Percentiles rank a stretch among this genome's conserved stretches.
phyloP scores from a whole-genome alignment of 768 basidiomycete species.

The Leccinum fibrillosum region DNA sequence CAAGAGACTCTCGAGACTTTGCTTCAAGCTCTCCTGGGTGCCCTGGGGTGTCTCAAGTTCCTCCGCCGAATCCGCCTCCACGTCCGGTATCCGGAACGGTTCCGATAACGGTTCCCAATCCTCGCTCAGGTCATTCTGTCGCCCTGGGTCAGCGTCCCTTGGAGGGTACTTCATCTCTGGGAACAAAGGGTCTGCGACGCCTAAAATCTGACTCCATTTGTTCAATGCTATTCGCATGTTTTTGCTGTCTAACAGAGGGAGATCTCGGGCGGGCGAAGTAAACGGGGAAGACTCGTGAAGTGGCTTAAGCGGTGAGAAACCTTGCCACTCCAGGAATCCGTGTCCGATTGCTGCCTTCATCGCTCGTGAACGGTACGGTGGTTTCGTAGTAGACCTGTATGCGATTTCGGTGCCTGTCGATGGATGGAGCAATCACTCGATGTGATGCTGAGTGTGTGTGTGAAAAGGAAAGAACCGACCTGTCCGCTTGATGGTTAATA shows the following conservation, averaged over 20 bases:
- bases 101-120: conserved; percentile 30
- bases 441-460: neutral
- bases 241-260: conserved; percentile 15
- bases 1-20: conserved; percentile 21
- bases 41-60: conserved; percentile 4
- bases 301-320: conserved; percentile 29
- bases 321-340: conserved; percentile 32
- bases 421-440: neutral
- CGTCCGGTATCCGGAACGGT: conserved; percentile 1
- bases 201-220: conserved; percentile 34
- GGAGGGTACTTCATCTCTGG: conserved; percentile 25
- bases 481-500: conserved; percentile 21
- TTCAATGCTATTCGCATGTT: conserved; percentile 32
- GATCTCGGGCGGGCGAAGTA: conserved; percentile 13
- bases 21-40: conserved; percentile 18
- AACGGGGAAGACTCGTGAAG: conserved; percentile 31
- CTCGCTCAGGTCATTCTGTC: neutral
- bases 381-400: conserved; percentile 22
- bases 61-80: neutral
- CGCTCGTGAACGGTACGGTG: conserved; percentile 27
- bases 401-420: conserved; percentile 16
- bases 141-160: conserved; percentile 2
- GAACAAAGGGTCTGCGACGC: conserved; percentile 30
- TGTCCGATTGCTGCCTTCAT: conserved; percentile 30
- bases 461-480: conserved; percentile 16